These are phyloP conservation scores for Populus hybrid DNA, from an alignment of 441 rosid genomes.

Conservation along the genomic window DNA sequence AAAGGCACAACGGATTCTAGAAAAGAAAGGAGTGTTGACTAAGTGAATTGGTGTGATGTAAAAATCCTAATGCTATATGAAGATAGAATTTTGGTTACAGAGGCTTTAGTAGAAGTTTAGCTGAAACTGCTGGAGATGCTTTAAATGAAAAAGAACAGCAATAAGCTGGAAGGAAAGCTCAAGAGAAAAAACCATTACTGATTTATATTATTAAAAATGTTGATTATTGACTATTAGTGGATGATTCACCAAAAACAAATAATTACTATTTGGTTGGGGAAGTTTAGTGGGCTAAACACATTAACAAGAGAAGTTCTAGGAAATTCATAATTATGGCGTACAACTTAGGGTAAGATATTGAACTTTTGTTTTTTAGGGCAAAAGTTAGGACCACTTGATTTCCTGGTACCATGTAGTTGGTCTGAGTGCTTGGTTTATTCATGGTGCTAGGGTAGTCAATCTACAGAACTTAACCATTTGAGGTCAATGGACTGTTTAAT, in stretches of 20 bases:
- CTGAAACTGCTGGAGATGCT: not conserved
- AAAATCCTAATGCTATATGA: not conserved
- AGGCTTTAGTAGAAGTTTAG: not conserved
- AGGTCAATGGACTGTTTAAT: no score
- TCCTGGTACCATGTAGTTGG: not conserved
- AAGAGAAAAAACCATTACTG: no score
- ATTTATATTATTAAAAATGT: no score
- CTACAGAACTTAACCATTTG: not conserved
- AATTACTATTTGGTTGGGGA: not conserved
- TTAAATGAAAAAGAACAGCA: no score
- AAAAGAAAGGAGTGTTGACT: not conserved
- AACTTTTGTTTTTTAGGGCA: not conserved
- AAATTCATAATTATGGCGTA: no score
- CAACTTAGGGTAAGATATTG: not conserved
- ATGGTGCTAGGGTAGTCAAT: not conserved
- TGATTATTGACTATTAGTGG: no score
- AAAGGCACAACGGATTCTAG: not conserved
- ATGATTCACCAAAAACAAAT: not conserved
- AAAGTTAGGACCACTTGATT: slow-evolving; percentile 1
- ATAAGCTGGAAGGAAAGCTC: no score
- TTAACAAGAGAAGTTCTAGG: not conserved
- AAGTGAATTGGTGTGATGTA: not conserved
- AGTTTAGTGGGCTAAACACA: not conserved
- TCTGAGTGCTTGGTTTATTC: not conserved
- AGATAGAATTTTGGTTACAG: not conserved